Percentiles rank a stretch among this genome's conserved stretches.
phyloP scores from a whole-genome alignment of 805 yeast species.

The Starmerella apis region DNA sequence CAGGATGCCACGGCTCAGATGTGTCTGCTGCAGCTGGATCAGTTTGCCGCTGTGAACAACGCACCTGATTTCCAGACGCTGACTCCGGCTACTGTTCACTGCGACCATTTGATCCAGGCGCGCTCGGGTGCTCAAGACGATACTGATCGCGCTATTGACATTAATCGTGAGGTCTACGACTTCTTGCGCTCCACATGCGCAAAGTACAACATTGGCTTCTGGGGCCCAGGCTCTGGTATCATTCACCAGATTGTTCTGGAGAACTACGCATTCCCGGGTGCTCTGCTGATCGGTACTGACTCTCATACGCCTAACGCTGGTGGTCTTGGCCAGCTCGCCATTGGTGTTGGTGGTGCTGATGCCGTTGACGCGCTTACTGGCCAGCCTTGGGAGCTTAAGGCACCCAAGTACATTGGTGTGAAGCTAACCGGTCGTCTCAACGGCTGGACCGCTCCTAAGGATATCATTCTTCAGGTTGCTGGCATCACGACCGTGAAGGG shows the following conservation, averaged over 20 bases:
- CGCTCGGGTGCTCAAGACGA: slow-evolving; percentile 83
- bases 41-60: slow-evolving; percentile 24
- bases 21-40: slow-evolving; percentile 69
- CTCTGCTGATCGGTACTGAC: slow-evolving; percentile 91
- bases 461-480: slow-evolving; percentile 83
- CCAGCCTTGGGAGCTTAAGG: slow-evolving; percentile 94
- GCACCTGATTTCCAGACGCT: slow-evolving; percentile 57
- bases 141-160: slow-evolving; percentile 71
- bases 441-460: slow-evolving; percentile 98
- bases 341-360: slow-evolving; percentile 99
- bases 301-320: slow-evolving; percentile 98
- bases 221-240: slow-evolving; percentile 99
- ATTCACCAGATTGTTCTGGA: slow-evolving; percentile 94
- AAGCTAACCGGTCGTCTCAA: slow-evolving; percentile 82
- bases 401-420: slow-evolving; percentile 92
- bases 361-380: slow-evolving; percentile 95
- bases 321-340: slow-evolving; percentile 95
- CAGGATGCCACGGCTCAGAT: slow-evolving; percentile 99
- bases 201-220: slow-evolving; percentile 93
- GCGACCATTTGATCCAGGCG: slow-evolving; percentile 96
- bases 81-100: slow-evolving; percentile 91
- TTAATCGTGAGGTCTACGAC: slow-evolving; percentile 90
- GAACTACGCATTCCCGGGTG: slow-evolving; percentile 96
- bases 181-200: slow-evolving; percentile 83
- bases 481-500: slow-evolving; percentile 94